Evolutionary conservation across 2,329 filamentous ascomycete species (phyloP).

Genomic region (Fusarium sarcochroum): DNA sequence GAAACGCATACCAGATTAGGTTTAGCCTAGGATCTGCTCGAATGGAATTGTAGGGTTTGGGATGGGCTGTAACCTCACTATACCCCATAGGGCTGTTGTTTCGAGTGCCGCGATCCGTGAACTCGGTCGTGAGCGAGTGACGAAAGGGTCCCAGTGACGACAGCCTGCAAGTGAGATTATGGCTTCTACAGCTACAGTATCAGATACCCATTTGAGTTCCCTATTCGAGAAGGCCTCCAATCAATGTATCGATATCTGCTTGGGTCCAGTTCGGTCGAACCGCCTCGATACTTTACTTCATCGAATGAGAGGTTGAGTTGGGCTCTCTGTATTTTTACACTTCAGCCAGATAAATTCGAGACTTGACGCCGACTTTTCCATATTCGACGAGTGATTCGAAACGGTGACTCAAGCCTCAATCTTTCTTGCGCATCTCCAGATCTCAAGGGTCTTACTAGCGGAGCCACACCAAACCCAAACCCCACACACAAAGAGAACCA

Average conservation of each 20-base stretch:
- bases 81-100: slow-evolving; percentile 37
- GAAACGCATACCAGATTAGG: slow-evolving; percentile 29
- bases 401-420: background rate
- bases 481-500: slow-evolving; percentile 15
- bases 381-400: background rate
- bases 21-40: slow-evolving; percentile 26
- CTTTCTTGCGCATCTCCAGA: background rate
- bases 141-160: background rate
- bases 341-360: background rate
- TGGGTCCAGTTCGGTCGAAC: background rate
- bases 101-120: slow-evolving; percentile 26
- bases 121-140: slow-evolving; percentile 5
- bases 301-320: background rate
- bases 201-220: background rate
- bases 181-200: background rate
- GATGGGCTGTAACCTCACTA: slow-evolving; percentile 26
- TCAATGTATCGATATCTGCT: background rate
- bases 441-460: slow-evolving; percentile 13
- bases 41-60: slow-evolving; percentile 4
- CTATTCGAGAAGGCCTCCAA: background rate
- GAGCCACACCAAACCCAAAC: background rate
- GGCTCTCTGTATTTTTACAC: background rate
- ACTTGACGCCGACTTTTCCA: background rate
- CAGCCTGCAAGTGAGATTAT: slow-evolving; percentile 7
- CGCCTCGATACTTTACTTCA: background rate